These are phyloP conservation scores for Boletus fagicola DNA, from an alignment of 768 basidiomycete species.

Conservation along the genomic window DNA sequence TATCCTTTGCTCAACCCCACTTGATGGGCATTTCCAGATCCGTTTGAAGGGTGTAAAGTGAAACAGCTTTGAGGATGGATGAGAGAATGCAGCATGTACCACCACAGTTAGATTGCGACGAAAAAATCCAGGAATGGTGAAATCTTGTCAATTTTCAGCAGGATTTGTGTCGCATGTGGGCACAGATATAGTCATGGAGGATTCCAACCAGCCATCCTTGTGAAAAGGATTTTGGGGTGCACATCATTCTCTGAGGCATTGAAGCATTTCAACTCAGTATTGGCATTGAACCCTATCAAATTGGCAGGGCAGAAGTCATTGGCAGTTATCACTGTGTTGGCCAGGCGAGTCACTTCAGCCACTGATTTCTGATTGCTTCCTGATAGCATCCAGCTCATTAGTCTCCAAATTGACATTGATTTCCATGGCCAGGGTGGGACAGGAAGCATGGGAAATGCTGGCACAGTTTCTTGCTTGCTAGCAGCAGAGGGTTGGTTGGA, in stretches of 20 bases:
- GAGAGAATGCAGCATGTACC: conserved; percentile 5
- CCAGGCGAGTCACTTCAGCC: neutral
- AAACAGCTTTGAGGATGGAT: conserved; percentile 5
- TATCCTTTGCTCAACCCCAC: conserved; percentile 3
- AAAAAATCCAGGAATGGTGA: neutral
- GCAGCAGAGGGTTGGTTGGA: too few species aligned
- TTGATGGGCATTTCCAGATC: conserved; percentile 7
- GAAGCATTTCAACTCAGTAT: neutral
- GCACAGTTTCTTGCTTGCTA: too few species aligned
- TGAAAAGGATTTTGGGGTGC: neutral
- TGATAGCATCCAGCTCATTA: neutral
- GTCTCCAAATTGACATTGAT: neutral
- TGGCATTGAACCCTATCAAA: neutral
- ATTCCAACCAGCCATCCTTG: neutral
- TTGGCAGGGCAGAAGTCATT: neutral
- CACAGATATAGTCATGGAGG: neutral
- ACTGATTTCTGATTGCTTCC: neutral
- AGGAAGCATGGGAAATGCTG: neutral
- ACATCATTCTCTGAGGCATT: neutral
- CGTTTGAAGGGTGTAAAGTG: conserved; percentile 25
- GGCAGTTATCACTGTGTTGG: accelerated
- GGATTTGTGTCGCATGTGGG: neutral
- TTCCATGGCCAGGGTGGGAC: neutral
- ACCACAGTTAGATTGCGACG: neutral
- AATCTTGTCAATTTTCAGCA: neutral